A percentile compares a stretch with the other conserved stretches of the same genome.
phyloP scores from a whole-genome alignment of 306 rosid genomes.

The Sesbania bispinosa region DNA sequence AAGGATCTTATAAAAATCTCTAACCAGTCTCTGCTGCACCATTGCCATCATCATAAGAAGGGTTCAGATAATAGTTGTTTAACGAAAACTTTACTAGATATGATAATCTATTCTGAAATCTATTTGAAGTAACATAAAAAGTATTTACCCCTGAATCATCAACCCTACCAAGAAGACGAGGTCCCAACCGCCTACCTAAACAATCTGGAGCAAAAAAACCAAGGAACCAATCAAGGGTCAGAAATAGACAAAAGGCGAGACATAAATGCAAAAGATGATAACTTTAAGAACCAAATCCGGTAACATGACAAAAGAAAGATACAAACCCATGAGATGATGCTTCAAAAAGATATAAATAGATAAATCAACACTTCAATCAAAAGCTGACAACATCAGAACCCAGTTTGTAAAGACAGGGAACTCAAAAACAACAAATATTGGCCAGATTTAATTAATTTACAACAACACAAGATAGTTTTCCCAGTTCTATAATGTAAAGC shows the following conservation, averaged over 20 bases:
- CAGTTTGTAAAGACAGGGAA: background rate
- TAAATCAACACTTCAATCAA: background rate
- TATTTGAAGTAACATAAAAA: conserved; percentile 4
- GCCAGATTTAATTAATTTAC: background rate
- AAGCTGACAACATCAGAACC: conserved; percentile 5
- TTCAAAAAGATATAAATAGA: background rate
- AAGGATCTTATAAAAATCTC: conserved; percentile 85
- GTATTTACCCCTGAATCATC: conserved; percentile 85
- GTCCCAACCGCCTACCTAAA: conserved; percentile 98
- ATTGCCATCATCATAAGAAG: conserved; percentile 35
- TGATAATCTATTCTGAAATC: background rate
- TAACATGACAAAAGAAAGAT: conserved; percentile 12
- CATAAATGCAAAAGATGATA: conserved; percentile 5
- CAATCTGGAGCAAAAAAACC: conserved; percentile 64
- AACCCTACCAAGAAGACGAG: conserved; percentile 86
- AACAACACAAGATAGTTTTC: background rate
- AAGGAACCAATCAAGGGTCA: conserved; percentile 28
- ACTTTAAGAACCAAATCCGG: conserved; percentile 16
- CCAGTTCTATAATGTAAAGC: conserved; percentile 7
- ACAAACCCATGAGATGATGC: background rate
- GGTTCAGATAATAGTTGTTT: conserved; percentile 29
- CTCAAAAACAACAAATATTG: conserved; percentile 1
- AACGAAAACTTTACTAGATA: conserved; percentile 4
- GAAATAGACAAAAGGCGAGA: conserved; percentile 1
- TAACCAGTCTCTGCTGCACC: conserved; percentile 68